Evolutionary conservation across 371 early-diverging fungal species (phyloP).

Genomic region (Nosema muscidifuracis): DNA sequence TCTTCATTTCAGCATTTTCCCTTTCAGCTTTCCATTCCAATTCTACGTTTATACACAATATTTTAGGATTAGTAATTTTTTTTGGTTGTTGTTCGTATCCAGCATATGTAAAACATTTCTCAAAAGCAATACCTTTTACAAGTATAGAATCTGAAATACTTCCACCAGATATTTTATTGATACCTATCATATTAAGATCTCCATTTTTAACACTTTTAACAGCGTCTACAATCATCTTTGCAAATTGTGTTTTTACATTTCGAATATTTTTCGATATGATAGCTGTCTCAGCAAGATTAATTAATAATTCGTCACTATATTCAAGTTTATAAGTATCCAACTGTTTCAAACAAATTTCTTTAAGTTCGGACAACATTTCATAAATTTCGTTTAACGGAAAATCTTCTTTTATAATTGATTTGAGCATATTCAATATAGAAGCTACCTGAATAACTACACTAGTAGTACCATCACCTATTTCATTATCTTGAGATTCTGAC

Average conservation of each 20-base stretch:
- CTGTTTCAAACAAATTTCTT: constrained; percentile 64
- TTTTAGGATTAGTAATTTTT: constrained; percentile 80
- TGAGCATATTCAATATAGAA: constrained; percentile 84
- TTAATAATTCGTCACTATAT: constrained; percentile 69
- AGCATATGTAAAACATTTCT: constrained; percentile 98
- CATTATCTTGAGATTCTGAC: constrained; percentile 96
- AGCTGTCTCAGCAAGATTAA: constrained; percentile 89
- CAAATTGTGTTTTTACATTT: constrained; percentile 89
- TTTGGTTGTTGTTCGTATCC: constrained; percentile 99
- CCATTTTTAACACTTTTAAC: constrained; percentile 72
- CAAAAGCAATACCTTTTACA: constrained; percentile 95
- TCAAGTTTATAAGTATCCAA: constrained; percentile 39
- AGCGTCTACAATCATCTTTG: constrained; percentile 94
- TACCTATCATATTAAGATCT: constrained; percentile 60
- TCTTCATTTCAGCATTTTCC: constrained; percentile 98
- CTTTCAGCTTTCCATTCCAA: constrained; percentile 97
- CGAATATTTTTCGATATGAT: constrained; percentile 96
- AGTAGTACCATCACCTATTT: constrained; percentile 98
- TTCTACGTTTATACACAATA: constrained; percentile 89
- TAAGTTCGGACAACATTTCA: constrained; percentile 79
- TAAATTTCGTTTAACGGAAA: constrained; percentile 85
- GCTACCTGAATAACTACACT: constrained; percentile 92
- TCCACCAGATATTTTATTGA: constrained; percentile 94
- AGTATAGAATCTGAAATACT: constrained; percentile 90
- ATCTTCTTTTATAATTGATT: constrained; percentile 83